phyloP scores from a whole-genome alignment of 441 rosid species.

The Aleurites moluccanus region DNA sequence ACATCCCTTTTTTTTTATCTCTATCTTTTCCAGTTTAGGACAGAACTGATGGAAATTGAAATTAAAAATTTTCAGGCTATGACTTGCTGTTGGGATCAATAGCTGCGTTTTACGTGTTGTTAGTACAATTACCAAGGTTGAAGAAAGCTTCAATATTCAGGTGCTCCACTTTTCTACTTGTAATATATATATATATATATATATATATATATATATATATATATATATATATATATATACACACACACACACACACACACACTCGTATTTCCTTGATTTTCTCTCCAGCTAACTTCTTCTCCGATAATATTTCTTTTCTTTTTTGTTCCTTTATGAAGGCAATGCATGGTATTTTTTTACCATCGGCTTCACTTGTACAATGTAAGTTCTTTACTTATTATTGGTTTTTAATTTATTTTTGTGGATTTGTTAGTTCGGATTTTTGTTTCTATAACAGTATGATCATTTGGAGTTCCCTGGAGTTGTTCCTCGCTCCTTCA shows the following conservation, averaged over 20 bases:
- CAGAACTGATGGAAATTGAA: constrained; percentile 9
- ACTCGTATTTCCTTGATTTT: constrained; percentile 12
- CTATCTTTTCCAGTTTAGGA: not conserved
- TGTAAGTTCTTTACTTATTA: constrained; percentile 43
- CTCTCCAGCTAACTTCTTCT: not conserved
- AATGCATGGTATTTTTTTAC: constrained; percentile 89
- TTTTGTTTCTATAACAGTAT: constrained; percentile 49
- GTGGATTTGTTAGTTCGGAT: not conserved
- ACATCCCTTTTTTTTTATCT: not conserved
- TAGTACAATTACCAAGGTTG: constrained; percentile 89
- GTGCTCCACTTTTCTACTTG: constrained; percentile 27
- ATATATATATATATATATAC: too few species aligned
- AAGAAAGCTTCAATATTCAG: constrained; percentile 97
- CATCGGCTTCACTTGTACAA: constrained; percentile 61
- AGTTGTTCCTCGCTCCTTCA: constrained; percentile 94
- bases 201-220: too few species aligned
- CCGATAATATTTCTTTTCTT: not conserved
- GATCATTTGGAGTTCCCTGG: constrained; percentile 98
- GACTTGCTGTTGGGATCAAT: constrained; percentile 77
- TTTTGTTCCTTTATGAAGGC: constrained; percentile 45
- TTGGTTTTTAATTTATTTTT: constrained; percentile 3
- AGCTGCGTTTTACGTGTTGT: constrained; percentile 77
- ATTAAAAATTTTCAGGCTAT: constrained; percentile 47
- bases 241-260: too few species aligned
- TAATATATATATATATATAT: too few species aligned